A percentile compares a stretch with the other conserved stretches of the same genome.
Conservation (phyloP, 768 basidiomycete species). For the Russula griseocarnosa region DNA sequence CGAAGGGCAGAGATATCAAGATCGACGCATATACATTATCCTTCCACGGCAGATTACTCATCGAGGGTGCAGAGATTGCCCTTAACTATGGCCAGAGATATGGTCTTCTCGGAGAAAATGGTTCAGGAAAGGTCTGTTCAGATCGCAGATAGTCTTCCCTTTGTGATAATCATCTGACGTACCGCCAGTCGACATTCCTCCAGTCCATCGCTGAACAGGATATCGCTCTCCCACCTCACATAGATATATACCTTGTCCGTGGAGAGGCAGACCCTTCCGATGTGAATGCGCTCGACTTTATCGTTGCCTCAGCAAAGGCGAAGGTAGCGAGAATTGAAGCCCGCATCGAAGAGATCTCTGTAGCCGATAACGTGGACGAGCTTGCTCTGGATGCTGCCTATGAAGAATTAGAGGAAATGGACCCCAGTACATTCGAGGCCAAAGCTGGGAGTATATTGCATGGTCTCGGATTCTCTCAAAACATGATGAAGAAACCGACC, state of each 20-base stretch:
- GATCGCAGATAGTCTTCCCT: background rate
- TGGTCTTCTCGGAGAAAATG: slow-evolving; percentile 94
- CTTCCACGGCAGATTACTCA: slow-evolving; percentile 89
- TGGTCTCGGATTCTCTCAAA: slow-evolving; percentile 85
- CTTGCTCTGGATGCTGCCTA: slow-evolving; percentile 81
- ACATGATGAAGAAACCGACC: slow-evolving; percentile 95
- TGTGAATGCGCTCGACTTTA: slow-evolving; percentile 95
- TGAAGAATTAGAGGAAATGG: slow-evolving; percentile 96
- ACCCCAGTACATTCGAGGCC: slow-evolving; percentile 90
- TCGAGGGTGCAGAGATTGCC: slow-evolving; percentile 65
- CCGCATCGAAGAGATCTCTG: slow-evolving; percentile 87
- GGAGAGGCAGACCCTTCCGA: slow-evolving; percentile 96
- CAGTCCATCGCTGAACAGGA: slow-evolving; percentile 95
- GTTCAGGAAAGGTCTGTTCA: slow-evolving; percentile 86
- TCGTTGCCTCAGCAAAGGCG: slow-evolving; percentile 83
- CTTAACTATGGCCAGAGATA: slow-evolving; percentile 92
- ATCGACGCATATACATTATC: slow-evolving; percentile 93
- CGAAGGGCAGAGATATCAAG: slow-evolving; percentile 93
- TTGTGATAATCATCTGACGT: slow-evolving; percentile 20
- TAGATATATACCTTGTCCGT: slow-evolving; percentile 95
- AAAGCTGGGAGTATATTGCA: slow-evolving; percentile 97
- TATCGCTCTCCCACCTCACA: slow-evolving; percentile 88
- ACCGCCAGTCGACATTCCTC: slow-evolving; percentile 81
- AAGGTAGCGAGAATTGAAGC: slow-evolving; percentile 93
- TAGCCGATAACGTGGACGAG: slow-evolving; percentile 89